Evolutionary conservation across 2,329 filamentous ascomycete species (phyloP), one percentile per base, ranked within the genome.

Genomic region (Colletotrichum cordylinicola): DNA sequence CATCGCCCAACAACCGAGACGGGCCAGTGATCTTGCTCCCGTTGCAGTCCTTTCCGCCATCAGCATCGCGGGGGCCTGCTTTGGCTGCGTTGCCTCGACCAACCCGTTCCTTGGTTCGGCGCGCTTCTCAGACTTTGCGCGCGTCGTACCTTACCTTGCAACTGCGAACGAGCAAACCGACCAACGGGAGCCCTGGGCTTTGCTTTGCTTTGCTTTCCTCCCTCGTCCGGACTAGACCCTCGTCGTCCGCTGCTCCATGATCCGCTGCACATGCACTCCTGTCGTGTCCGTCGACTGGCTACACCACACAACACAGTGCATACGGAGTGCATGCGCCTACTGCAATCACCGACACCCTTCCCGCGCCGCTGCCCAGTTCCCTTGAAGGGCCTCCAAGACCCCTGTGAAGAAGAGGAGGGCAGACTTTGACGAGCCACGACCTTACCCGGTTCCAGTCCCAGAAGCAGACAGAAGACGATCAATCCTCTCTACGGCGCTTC

Each of bases 201-300:
- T 60, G 55, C 62, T 72, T 67, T 75, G 69, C 73, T 64, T 72
- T 64, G 64, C 64, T 65, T 68, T 58, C 33, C 56, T 73, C 43
- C 18, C 39, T 56, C 70, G 39, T 67, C 62, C 73, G 69, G 70
- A 73, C 64, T 62, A 60, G 62, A 67, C 69, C 67, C 73, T 75
- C 69, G 64, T 67, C 69, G 69, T 64, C 48, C 73, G 64, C 74
- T 70, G 74, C 65, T 70, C 31, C 70, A 70, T 70, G 62, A 75
- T 83, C 69, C 82, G 81, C 80, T 84, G 82, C 82, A 83, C 82
- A 83, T 83, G 82, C 82, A 80, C 75, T 79, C 80, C 80, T 83
- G 82, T 83, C 81, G 81, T 83, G 81, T 81, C 79, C 76, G 75
- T 80, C 77, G 79, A 79, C 72, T 77, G 81, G 80, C 82, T 80